Percentiles rank a stretch among this genome's conserved stretches.
phyloP scores from a whole-genome alignment of 2,329 filamentous ascomycete species.

The Cytospora piceicola region DNA sequence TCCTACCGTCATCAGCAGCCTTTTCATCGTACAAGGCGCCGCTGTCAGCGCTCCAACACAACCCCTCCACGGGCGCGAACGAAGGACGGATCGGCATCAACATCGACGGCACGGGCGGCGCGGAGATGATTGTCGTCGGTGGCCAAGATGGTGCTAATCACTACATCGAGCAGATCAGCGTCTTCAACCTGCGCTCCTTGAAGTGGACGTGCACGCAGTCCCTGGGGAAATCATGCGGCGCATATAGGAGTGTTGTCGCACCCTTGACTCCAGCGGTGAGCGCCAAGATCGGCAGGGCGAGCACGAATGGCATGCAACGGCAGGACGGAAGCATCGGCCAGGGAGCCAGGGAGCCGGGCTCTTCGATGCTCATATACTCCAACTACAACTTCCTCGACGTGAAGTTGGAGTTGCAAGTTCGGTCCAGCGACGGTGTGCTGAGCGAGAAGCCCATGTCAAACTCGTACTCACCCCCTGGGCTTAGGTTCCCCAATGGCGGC shows the following conservation, averaged over 20 bases:
- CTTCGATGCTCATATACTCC: conserved; percentile 93
- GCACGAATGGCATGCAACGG: conserved; percentile 46
- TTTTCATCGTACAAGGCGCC: conserved; percentile 86
- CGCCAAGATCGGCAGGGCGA: conserved; percentile 67
- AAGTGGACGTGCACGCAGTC: conserved; percentile 93
- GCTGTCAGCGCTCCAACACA: conserved; percentile 85
- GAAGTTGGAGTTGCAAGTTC: conserved; percentile 90
- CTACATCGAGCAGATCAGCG: conserved; percentile 98
- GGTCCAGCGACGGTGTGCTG: conserved; percentile 80
- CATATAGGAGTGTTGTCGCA: conserved; percentile 93
- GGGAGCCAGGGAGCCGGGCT: conserved; percentile 61
- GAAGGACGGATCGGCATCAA: conserved; percentile 86
- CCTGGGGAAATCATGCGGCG: conserved; percentile 90
- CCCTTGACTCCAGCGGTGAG: conserved; percentile 72
- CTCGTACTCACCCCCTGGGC: conserved; percentile 82
- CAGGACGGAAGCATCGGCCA: conserved; percentile 54
- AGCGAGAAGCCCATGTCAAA: conserved; percentile 89
- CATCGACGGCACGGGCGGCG: conserved; percentile 87
- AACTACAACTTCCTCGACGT: conserved; percentile 99
- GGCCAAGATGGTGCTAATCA: conserved; percentile 97
- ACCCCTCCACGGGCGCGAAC: conserved; percentile 80
- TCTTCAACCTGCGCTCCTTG: conserved; percentile 92
- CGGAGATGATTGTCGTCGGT: conserved; percentile 96
- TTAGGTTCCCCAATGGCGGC: conserved; percentile 94
- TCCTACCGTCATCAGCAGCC: conserved; percentile 83